Percentiles rank a stretch among this genome's conserved stretches.
These are phyloP conservation scores for Corymbia maculata DNA, from an alignment of 345 rosid species.

Conservation along the genomic window DNA sequence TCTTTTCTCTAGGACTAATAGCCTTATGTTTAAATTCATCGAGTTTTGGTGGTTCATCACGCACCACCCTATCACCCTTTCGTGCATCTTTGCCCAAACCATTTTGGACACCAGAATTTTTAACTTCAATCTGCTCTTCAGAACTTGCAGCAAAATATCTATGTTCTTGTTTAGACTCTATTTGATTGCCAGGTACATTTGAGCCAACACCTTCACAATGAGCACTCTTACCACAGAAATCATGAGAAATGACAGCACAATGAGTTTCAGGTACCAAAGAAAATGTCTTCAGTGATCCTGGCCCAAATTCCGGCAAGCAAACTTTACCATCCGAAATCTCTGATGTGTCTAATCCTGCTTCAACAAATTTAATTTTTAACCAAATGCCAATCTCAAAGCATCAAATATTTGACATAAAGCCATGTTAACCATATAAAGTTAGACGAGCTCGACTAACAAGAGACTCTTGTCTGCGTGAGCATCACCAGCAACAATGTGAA, in stretches of 20 bases:
- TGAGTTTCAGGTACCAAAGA: not conserved
- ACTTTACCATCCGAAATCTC: not conserved
- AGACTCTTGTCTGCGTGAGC: not conserved
- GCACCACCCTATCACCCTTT: constrained; percentile 4
- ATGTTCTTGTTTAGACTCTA: constrained; percentile 1
- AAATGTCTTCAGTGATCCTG: not conserved
- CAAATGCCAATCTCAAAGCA: not conserved
- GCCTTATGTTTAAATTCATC: constrained; percentile 45
- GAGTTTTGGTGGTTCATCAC: constrained; percentile 24
- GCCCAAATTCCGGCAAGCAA: not conserved
- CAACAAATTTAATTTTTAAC: not conserved
- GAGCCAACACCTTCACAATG: not conserved
- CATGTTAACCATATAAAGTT: not conserved
- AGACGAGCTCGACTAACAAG: not conserved
- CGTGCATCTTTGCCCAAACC: not conserved
- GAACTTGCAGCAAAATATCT: not conserved
- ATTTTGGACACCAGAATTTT: not conserved
- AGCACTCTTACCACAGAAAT: not conserved
- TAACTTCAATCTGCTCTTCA: not conserved
- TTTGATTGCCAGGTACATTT: not conserved
- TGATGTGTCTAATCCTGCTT: not conserved
- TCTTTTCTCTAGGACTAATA: constrained; percentile 20
- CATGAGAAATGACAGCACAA: not conserved
- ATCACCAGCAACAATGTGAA: not conserved
- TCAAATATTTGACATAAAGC: not conserved